Evolutionary conservation across 2,329 filamentous ascomycete species (phyloP), one percentile per base, ranked within the genome.

Genomic region (Madurella mycetomatis): DNA sequence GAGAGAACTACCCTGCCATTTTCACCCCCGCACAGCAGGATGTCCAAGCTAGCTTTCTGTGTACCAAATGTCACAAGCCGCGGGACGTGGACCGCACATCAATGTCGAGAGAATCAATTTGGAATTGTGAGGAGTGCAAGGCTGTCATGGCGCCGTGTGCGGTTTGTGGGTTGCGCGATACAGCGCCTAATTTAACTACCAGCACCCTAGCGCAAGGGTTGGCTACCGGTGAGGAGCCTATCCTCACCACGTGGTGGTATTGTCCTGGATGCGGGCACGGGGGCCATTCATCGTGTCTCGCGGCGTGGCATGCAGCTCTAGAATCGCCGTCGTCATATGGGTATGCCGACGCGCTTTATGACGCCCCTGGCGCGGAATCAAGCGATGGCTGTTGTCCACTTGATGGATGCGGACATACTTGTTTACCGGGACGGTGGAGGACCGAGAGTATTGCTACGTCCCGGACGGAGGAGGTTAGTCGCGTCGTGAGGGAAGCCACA

Each of bases 321-420:
- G 60, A 69, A 11, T 17, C 53, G 34, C 60, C 44, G 48, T 18
- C 18, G 19, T 45, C 39, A 25, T 25, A 3, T 3, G 25, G 25
- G 37, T 45, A 50, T 32, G n/a, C 39, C 39, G 18, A 16, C 18
- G 42, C 48, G 8, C 37, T 57, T 12, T 51, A 53, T 18, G 56
- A 60, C 16, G 64, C 67, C 46, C 57, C 64, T 11, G 57, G 63
- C 1, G 65, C 66, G 1, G 71, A 72, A 16, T 68, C 71, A 9
- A 74, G 77, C 32, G 80, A 78, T 46, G 83, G 83, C 0, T 84
- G 78, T 66, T 86, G 83, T 59, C 83, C 83, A 1, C 68, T 84
- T n/a, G 82, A 85, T 57, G 83, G 83, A 0, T 86, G 83, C 63
- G 78, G 82, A 2, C 83, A 86, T 61, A 80, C 80, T 30, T 86